These are phyloP conservation scores for Scheffersomyces coipomensis DNA, from an alignment of 805 yeast species.

Conservation along the genomic window DNA sequence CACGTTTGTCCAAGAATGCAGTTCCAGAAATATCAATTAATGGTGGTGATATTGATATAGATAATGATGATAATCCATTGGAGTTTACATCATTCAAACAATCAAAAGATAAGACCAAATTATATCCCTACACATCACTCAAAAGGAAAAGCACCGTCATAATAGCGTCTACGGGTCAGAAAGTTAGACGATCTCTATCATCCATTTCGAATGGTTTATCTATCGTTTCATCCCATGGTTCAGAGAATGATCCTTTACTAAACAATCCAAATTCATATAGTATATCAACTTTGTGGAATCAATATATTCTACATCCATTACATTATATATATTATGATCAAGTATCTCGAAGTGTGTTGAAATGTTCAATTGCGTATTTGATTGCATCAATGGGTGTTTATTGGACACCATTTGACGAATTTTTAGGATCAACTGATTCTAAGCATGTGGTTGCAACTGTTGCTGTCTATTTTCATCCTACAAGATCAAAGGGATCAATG, in stretches of 20 bases:
- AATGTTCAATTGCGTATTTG: slow-evolving; percentile 73
- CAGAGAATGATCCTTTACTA: slow-evolving; percentile 7
- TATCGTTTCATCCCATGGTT: background rate
- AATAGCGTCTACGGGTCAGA: slow-evolving; percentile 36
- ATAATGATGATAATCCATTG: background rate
- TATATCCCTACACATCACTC: background rate
- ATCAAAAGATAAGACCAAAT: background rate
- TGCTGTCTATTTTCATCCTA: slow-evolving; percentile 82
- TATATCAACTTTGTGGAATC: background rate
- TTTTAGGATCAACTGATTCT: slow-evolving; percentile 66
- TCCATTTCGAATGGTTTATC: background rate
- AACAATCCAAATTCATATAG: background rate
- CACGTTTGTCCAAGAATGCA: background rate
- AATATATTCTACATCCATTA: background rate
- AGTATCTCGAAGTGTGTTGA: slow-evolving; percentile 39
- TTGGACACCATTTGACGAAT: slow-evolving; percentile 43
- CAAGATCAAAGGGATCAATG: slow-evolving; percentile 79
- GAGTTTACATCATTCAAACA: background rate
- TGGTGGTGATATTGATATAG: background rate
- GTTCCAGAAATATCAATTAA: background rate
- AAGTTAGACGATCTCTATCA: slow-evolving; percentile 33
- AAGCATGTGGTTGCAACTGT: slow-evolving; percentile 83
- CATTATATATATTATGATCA: slow-evolving; percentile 12
- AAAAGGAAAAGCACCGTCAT: slow-evolving; percentile 33
- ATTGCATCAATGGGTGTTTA: slow-evolving; percentile 75